Percentiles rank a stretch among this genome's conserved stretches.
Evolutionary conservation across 1,284 basidiomycete species (phyloP).

Genomic region (Moesziomyces antarcticus): DNA sequence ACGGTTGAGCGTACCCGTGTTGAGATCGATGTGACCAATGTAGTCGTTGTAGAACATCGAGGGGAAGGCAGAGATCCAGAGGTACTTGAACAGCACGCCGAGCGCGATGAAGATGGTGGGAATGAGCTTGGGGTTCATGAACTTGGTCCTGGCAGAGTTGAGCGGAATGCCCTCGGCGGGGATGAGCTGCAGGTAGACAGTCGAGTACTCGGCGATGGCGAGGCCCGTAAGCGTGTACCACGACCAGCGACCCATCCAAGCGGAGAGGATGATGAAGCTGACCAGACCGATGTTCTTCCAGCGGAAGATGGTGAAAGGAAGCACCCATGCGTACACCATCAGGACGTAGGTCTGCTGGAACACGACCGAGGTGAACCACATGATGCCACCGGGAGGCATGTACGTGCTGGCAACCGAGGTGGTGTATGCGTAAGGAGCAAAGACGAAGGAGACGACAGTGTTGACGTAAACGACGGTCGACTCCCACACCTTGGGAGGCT

Average conservation of each 20-base stretch:
- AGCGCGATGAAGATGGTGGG: constrained; percentile 39
- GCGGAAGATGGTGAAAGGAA: constrained; percentile 51
- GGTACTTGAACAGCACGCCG: constrained; percentile 55
- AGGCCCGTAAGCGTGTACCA: constrained; percentile 61
- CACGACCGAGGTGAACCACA: constrained; percentile 53
- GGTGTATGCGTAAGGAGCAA: constrained; percentile 42
- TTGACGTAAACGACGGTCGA: constrained; percentile 51
- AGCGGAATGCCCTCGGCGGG: constrained; percentile 39
- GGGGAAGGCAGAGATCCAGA: constrained; percentile 47
- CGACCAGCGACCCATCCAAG: constrained; percentile 56
- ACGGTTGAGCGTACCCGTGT: constrained; percentile 47
- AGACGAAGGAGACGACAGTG: constrained; percentile 46
- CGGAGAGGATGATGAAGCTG: constrained; percentile 41
- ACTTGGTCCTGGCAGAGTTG: constrained; percentile 36
- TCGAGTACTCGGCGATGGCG: constrained; percentile 49
- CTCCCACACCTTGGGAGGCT: constrained; percentile 46
- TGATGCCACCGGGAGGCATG: constrained; percentile 47
- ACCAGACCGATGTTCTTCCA: constrained; percentile 49
- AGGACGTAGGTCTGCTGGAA: constrained; percentile 58
- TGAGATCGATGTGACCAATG: constrained; percentile 49
- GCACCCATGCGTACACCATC: constrained; percentile 51
- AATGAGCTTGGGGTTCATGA: constrained; percentile 41
- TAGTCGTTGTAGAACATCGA: constrained; percentile 39
- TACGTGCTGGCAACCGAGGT: constrained; percentile 42
- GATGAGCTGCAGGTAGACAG: constrained; percentile 39